phyloP scores from a whole-genome alignment of 1,284 basidiomycete species.

The Meira miltonrushii region DNA sequence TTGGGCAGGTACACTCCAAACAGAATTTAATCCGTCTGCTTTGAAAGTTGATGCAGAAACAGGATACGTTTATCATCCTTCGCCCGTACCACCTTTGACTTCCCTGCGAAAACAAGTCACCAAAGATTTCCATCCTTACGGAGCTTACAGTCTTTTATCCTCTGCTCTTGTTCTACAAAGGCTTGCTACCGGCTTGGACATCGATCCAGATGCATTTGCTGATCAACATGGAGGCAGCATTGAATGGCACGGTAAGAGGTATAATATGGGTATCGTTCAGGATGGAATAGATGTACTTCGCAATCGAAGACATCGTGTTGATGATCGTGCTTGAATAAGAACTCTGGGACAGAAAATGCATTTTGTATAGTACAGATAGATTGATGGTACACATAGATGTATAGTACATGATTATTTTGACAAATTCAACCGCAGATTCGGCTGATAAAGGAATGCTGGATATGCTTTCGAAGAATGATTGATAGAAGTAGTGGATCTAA shows the following conservation, averaged over 20 bases:
- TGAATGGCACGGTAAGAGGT: constrained; percentile 5
- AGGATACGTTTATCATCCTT: constrained; percentile 18
- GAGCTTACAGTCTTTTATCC: constrained; percentile 2
- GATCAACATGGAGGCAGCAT: constrained; percentile 6
- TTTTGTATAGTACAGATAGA: too few relatives aligned
- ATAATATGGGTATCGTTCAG: constrained; percentile 1
- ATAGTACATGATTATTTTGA: too few relatives aligned
- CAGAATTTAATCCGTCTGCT: constrained; percentile 7
- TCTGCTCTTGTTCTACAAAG: constrained; percentile 9
- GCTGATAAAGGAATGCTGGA: not conserved
- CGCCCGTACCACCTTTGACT: not conserved
- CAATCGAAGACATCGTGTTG: too few relatives aligned
- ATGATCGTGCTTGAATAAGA: too few relatives aligned
- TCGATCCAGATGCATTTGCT: constrained; percentile 6
- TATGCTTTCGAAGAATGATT: not conserved
- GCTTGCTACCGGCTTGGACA: constrained; percentile 2
- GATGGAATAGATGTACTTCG: not conserved
- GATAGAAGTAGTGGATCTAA: too few relatives aligned
- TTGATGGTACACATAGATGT: too few relatives aligned
- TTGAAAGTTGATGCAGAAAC: constrained; percentile 10
- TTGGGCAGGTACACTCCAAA: constrained; percentile 10
- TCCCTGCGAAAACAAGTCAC: not conserved
- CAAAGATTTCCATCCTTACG: not conserved
- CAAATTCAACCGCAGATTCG: not conserved
- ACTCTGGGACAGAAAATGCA: too few relatives aligned